Evolutionary conservation across 345 rosid genomes (phyloP), one percentile per base, ranked within the genome.

Genomic region (Ceriops tagal): DNA sequence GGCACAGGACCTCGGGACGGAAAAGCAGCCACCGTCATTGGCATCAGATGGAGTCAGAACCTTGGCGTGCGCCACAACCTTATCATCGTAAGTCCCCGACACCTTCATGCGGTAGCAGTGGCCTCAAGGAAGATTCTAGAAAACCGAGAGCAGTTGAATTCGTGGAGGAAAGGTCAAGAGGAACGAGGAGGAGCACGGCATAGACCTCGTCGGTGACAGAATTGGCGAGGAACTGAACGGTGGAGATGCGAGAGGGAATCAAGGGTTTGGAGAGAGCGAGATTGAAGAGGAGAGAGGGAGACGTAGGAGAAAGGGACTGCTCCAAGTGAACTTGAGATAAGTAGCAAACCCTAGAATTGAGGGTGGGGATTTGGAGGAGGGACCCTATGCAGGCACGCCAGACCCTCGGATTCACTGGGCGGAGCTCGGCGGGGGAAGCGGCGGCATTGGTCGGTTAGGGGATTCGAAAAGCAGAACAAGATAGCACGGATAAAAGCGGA

Each of bases 11-110:
- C 96, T 82, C 31, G 96, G 99, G 51, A 95, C 99, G 15, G 97
- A 93, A 80, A 93, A 93, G 0, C 99, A 96, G 6, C 99, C 99
- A 13, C 97, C 97, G 34, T 89, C 92, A 71, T 93, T 92, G 18
- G 99, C 99, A 69, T 95, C 99, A 0, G 97, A 89, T 47, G 96
- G 89, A 58, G 96, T 92, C 11, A 95, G 63, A 53, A 84, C 78
- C 83, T 95, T 95, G 0, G 97, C 91, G 56, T 86, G 89, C 26
- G 89, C 77, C 37, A 71, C 39, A 32, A 90, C 70, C 84, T 76
- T 79, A 24, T 75, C 83, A 6, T 74, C 84, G 0, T 31, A 52
- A 63, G 35, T 34, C 10, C 9, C 37, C 37, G 0, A 34, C 37
- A 5, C 59, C 22, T 16, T 53, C 24, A 2, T 39, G 56, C 37